Evolutionary conservation across 306 rosid genomes (phyloP).

Genomic region (Mucuna pruriens): DNA sequence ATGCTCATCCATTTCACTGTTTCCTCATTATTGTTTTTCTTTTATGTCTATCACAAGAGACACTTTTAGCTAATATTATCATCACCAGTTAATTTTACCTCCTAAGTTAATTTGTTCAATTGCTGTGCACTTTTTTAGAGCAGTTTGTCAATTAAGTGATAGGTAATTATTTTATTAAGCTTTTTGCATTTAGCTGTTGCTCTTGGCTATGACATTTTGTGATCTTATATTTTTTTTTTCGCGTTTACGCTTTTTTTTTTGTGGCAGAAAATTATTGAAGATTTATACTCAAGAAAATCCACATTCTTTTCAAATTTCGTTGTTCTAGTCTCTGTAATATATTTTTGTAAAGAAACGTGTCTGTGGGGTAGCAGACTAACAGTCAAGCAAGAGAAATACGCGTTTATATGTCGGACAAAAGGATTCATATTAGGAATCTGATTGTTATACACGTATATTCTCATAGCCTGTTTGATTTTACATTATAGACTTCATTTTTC

Average conservation of each 20-base stretch:
- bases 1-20: background rate
- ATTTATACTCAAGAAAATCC: background rate
- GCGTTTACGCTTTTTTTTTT: background rate
- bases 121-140: background rate
- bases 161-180: background rate
- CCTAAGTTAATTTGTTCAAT: background rate
- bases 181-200: background rate
- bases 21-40: background rate
- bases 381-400: slow-evolving; percentile 13
- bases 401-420: background rate
- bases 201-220: background rate
- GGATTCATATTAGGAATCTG: too few relatives aligned
- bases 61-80: background rate
- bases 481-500: too few relatives aligned
- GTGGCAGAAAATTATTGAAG: background rate
- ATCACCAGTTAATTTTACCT: background rate
- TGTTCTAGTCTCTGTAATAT: background rate
- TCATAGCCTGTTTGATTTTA: too few relatives aligned
- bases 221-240: background rate
- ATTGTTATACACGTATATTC: background rate
- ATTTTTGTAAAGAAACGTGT: background rate
- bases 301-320: background rate
- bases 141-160: background rate
- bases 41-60: background rate
- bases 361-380: background rate